Conservation (phyloP, 2,329 filamentous ascomycete species). For the Fusarium sp. region DNA sequence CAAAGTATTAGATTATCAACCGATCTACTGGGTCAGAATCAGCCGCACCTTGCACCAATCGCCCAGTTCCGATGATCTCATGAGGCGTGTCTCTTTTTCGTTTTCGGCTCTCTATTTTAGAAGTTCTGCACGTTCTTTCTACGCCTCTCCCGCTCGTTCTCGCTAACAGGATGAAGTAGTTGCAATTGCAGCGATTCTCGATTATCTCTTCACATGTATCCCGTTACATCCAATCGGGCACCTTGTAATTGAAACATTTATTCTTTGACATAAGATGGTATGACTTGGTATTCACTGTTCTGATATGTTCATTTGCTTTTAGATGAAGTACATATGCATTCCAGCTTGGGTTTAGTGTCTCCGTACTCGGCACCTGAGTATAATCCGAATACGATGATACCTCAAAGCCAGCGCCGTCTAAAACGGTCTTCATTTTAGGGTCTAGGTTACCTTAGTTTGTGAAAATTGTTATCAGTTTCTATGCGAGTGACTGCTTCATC, state of each 20-base stretch:
- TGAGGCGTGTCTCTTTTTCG: conserved; percentile 28
- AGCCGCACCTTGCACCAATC: conserved; percentile 16
- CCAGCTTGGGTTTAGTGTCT: not conserved
- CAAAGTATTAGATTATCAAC: conserved; percentile 34
- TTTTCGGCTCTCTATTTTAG: conserved; percentile 29
- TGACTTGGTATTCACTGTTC: not conserved
- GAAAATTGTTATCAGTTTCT: not conserved
- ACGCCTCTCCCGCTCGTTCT: conserved; percentile 22
- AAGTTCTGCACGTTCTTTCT: not conserved
- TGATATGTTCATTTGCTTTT: not conserved
- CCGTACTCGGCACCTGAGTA: not conserved
- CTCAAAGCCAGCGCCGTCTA: not conserved
- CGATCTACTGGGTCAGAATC: conserved; percentile 24
- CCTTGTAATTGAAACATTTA: conserved; percentile 8
- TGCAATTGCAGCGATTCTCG: not conserved
- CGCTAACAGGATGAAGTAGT: not conserved
- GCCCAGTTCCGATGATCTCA: conserved; percentile 26
- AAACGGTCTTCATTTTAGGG: not conserved
- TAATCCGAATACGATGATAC: not conserved
- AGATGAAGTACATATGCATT: not conserved
- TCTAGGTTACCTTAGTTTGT: not conserved
- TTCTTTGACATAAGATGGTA: not conserved
- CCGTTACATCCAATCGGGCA: conserved; percentile 10
- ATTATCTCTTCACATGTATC: conserved; percentile 2
- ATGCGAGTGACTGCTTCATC: not conserved